These are phyloP conservation scores for Beauveria sp. DNA, from an alignment of 2,329 filamentous ascomycete species.

Conservation along the genomic window DNA sequence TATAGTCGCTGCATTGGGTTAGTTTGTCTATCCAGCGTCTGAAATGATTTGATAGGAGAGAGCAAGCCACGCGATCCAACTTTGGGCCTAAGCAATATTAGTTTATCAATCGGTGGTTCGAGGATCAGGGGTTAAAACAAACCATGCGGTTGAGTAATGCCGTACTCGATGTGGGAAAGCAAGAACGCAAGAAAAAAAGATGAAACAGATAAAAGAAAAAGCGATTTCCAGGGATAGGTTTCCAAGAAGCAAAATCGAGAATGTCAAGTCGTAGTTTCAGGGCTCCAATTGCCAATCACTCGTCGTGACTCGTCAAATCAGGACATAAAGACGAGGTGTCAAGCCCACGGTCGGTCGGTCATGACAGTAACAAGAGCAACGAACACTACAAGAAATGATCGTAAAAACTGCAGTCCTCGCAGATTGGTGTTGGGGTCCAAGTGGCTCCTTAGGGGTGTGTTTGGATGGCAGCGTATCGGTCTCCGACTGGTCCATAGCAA, in stretches of 20 bases:
- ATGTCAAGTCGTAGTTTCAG: background rate
- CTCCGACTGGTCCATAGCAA: background rate
- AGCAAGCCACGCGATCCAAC: constrained; percentile 40
- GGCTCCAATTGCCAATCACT: background rate
- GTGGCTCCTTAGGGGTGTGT: background rate
- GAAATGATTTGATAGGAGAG: constrained; percentile 25
- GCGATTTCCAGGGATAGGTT: background rate
- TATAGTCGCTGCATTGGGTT: constrained; percentile 50
- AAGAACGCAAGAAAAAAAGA: background rate
- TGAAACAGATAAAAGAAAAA: background rate
- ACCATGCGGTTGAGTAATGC: constrained; percentile 13
- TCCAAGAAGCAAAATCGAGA: background rate
- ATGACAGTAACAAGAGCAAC: background rate
- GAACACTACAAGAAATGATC: background rate
- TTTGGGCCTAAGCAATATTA: constrained; percentile 41
- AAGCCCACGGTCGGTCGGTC: background rate
- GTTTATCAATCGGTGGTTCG: background rate
- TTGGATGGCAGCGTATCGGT: background rate
- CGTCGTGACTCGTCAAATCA: background rate
- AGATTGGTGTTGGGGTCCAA: background rate
- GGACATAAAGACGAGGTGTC: background rate
- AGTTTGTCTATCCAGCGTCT: constrained; percentile 46
- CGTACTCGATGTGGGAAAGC: background rate
- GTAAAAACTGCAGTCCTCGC: background rate
- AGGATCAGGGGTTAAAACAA: constrained; percentile 18